Evolutionary conservation across 2,329 filamentous ascomycete species (phyloP), one percentile per base, ranked within the genome.

Genomic region (Neonectria faginata): DNA sequence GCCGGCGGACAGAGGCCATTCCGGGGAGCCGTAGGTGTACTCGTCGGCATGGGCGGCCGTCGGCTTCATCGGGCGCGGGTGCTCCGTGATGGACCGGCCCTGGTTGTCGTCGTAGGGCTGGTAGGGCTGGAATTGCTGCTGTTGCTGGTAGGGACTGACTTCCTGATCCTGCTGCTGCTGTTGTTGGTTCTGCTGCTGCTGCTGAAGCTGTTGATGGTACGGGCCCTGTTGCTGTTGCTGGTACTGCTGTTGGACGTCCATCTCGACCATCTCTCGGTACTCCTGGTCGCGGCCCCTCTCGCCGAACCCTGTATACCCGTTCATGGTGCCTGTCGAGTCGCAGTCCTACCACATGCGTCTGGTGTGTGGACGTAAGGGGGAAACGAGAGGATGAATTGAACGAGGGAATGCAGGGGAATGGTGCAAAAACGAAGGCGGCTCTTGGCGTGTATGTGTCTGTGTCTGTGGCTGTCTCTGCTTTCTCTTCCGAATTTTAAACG

Each of bases 221-320:
- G 62, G 64, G 16, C 72, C 70, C 47, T 73, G 70, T 41, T 74
- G 73, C 44, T 74, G 69, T 14, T 74, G 69, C 18, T 76, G 67
- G 14, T 73, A 68, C 42, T 74, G 68, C 45, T 71, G 71, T 20
- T 77, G 75, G 12, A 71, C 69, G 47, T 79, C 77, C 48, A 79
- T 78, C 51, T 79, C 78, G 60, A 77, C 69, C 75, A 78, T 77
- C 62, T 79, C 78, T 48, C 75, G 72, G 60, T 76, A 73, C 66
- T 77, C 76, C 25, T 68, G 68, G 1, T 71, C 69, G 47, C 62
- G 62, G 20, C 70, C 64, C 57, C 53, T 67, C 50, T 68, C 69
- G 41, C 60, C 66, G 67, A 67, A 62, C 54, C 70, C 71, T 53
- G 57, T 65, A 63, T 73, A 71, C 51, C 72, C 73, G 63, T 75